A percentile compares a stretch with the other conserved stretches of the same genome.
These are phyloP conservation scores for Flammula alnicola DNA, from an alignment of 1,284 basidiomycete species.

Conservation along the genomic window DNA sequence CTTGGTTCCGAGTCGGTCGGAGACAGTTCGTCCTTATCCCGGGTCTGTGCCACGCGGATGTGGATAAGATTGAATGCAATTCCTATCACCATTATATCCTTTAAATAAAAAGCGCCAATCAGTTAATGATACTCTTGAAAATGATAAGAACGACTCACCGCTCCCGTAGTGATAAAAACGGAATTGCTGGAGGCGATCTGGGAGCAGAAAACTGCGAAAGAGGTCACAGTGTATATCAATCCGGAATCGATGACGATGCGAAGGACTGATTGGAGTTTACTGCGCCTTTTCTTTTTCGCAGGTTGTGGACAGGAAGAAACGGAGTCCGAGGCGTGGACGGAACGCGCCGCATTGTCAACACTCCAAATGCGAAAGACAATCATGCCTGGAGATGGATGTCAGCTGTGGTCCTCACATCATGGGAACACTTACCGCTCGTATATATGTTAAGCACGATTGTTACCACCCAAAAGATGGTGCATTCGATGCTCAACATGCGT, in stretches of 20 bases:
- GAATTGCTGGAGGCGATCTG: slow-evolving; percentile 6
- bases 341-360: slow-evolving; percentile 1
- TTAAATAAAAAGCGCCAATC: neutral
- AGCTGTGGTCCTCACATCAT: neutral
- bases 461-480: slow-evolving; percentile 12
- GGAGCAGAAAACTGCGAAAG: slow-evolving; percentile 6
- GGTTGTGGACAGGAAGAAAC: neutral
- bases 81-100: slow-evolving; percentile 3
- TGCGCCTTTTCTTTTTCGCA: neutral
- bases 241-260: slow-evolving; percentile 13
- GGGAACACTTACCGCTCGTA: slow-evolving; percentile 2
- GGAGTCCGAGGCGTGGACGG: neutral
- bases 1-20: neutral
- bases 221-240: slow-evolving; percentile 7
- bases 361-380: slow-evolving; percentile 9
- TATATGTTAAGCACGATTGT: slow-evolving; percentile 8
- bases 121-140: neutral
- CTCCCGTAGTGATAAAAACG: slow-evolving; percentile 8
- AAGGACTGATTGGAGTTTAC: slow-evolving; percentile 3
- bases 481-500: slow-evolving; percentile 2
- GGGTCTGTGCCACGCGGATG: neutral
- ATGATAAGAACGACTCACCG: slow-evolving; percentile 7
- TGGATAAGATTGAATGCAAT: slow-evolving; percentile 6
- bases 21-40: neutral
- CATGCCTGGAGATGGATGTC: slow-evolving; percentile 5